Evolutionary conservation across 2,329 filamentous ascomycete genomes (phyloP), one percentile per base, ranked within the genome.

Genomic region (Neurospora sp.): DNA sequence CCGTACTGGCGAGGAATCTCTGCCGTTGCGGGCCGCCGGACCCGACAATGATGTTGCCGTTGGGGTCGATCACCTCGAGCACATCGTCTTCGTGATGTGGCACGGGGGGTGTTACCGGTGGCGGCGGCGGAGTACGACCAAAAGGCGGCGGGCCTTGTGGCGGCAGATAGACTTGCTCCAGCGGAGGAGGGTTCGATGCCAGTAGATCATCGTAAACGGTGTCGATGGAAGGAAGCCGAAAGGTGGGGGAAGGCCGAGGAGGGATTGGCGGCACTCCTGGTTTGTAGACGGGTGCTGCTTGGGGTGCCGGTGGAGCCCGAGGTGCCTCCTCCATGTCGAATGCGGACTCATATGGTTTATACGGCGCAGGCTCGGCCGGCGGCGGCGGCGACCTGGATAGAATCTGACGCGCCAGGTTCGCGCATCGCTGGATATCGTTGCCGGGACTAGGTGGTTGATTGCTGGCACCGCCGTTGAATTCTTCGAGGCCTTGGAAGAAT

Each of bases 1-100:
- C 65, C 2, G 71, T 71, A 68, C 69, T 72, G 19, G 71, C 69
- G 5, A 62, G 71, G 33, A 73, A 73, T 11, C 33, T 28, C 12
- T 57, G 36, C 15, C 23, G 37, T 11, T 70, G 62, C 2, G 52
- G 52, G 4, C 36, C 10, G 6, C 70, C 69, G 28, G 69, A 67
- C 15, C 66, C 36, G 3, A 73, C 23, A 15, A 68, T 52, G 15
- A 73, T 39, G 5, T 73, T 69, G 6, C 72, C 69, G 3, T 36
- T 66, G 0, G 46, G 17, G 15, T 72, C 71, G 2, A 73, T 23
- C 0, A 70, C 19, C 33, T 72, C 69, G 2, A 70, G 19, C 0
- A 68, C 6, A 17, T 68, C 69, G 11, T 33, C 67, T 62, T 62
- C 52, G 12, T 62, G 52, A 62, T 33, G 23, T 0, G 52, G 23